Evolutionary conservation across 371 early-diverging fungal species (phyloP), one percentile per base, ranked within the genome.

Genomic region (Mucor irregularis): DNA sequence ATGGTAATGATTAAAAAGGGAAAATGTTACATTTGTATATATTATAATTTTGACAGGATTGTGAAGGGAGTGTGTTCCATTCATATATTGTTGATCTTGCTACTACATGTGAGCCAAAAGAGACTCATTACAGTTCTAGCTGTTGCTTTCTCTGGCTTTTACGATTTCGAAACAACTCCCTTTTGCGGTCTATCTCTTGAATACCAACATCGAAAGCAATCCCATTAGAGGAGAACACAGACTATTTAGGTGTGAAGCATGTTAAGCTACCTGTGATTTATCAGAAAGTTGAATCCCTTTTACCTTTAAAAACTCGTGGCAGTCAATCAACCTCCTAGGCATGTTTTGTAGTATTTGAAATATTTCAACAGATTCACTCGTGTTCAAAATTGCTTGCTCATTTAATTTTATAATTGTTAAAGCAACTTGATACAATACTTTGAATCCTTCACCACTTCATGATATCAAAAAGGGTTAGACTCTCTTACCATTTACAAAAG

Each of bases 391-490:
- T 28, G 80, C 72, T 14, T 76, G 65, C 50, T 92, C 90, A 56
- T 88, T 86, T 42, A 89, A 64, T 49, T 87, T 78, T 31, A 94
- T 68, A 17, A 94, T 76, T 0, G 94, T 86, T 14, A 94, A 68
- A 1, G 91, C 87, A 9, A 87, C 84, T 2, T 90, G 83, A 64
- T 88, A 87, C 7, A 92, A 56, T n/a, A 90, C 81, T 61, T 87
- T 87, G 62, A 85, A 85, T 3, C 92, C 92, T 62, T 91, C 90
- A 55, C 84, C 85, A 54, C 28, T 51, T 53, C 4, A 31, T 0
- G 31, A 17, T 4, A 30, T 4, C 16, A 6, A 34, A 24, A 21
- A 3, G 9, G 39, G 7, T 38, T 3, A 34, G 13, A 5, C 35
- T 34, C 35, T n/a, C 35, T 10, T 13, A n/a, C n/a, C n/a, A n/a